phyloP scores from a whole-genome alignment of 345 rosid genomes.

The Lepidium didymum region DNA sequence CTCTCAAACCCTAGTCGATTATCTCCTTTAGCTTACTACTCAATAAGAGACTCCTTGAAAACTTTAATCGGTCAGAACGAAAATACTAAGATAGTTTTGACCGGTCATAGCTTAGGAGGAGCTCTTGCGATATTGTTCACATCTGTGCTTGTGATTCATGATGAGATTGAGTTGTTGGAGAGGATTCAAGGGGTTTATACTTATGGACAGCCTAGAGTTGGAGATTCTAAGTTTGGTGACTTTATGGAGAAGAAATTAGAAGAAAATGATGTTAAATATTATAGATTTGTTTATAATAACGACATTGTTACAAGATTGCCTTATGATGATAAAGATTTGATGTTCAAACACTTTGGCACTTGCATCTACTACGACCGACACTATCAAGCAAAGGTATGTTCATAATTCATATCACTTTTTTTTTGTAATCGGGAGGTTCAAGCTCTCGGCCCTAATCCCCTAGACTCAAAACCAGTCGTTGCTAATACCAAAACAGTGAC shows the following conservation, averaged over 20 bases:
- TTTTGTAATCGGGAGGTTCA: background rate
- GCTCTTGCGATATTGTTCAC: constrained; percentile 66
- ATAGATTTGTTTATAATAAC: constrained; percentile 59
- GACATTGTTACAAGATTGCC: constrained; percentile 76
- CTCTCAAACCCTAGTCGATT: constrained; percentile 3
- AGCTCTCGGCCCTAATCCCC: too few species aligned
- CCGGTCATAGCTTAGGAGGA: constrained; percentile 80
- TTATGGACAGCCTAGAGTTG: constrained; percentile 83
- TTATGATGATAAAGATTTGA: constrained; percentile 44
- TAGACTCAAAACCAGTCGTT: too few species aligned
- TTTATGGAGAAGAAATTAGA: constrained; percentile 44
- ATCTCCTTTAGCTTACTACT: constrained; percentile 48
- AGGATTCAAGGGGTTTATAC: constrained; percentile 60
- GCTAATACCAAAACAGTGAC: too few species aligned
- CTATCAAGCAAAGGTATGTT: constrained; percentile 35
- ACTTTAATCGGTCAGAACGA: constrained; percentile 26
- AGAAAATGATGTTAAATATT: constrained; percentile 32
- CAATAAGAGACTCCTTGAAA: constrained; percentile 43
- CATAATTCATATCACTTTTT: background rate
- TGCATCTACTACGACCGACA: constrained; percentile 46
- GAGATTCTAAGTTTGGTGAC: constrained; percentile 46
- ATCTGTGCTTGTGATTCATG: constrained; percentile 43
- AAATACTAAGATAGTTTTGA: constrained; percentile 34
- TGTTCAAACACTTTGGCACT: constrained; percentile 77
- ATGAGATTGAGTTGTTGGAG: constrained; percentile 42